These are phyloP conservation scores for Somion occarium DNA, from an alignment of 1,284 basidiomycete genomes.

Conservation along the genomic window DNA sequence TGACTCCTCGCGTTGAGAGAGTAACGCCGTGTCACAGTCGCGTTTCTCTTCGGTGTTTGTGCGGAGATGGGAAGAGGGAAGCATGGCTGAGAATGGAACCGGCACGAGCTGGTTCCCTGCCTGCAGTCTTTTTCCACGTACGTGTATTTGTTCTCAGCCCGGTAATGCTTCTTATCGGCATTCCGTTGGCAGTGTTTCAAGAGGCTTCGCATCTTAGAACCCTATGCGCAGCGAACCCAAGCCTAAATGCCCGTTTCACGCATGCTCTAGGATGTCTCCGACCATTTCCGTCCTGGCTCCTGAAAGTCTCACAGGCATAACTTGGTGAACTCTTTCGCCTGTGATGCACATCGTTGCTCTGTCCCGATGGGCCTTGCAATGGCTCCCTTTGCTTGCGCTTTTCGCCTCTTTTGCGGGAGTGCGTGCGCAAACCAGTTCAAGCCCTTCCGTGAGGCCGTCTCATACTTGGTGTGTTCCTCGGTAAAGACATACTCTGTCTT, in stretches of 20 bases:
- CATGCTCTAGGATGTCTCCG: neutral
- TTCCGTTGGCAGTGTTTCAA: neutral
- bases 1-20: neutral
- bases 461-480: neutral
- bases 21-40: neutral
- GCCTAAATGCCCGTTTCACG: neutral
- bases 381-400: neutral
- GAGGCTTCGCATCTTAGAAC: neutral
- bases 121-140: neutral
- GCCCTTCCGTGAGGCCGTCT: neutral
- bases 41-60: slow-evolving; percentile 4
- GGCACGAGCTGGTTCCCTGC: neutral
- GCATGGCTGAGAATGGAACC: neutral
- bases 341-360: too few species aligned
- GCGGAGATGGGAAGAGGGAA: slow-evolving; percentile 4
- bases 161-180: neutral
- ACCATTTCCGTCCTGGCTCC: too few species aligned
- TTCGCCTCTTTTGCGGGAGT: neutral
- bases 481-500: neutral
- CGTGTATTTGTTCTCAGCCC: neutral
- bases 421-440: neutral
- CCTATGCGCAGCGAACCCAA: neutral
- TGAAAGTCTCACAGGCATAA: too few species aligned
- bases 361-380: neutral
- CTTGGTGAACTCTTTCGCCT: too few species aligned